Evolutionary conservation across 202 grass and related monocot species (phyloP).

Genomic region (Zoysia matrella): DNA sequence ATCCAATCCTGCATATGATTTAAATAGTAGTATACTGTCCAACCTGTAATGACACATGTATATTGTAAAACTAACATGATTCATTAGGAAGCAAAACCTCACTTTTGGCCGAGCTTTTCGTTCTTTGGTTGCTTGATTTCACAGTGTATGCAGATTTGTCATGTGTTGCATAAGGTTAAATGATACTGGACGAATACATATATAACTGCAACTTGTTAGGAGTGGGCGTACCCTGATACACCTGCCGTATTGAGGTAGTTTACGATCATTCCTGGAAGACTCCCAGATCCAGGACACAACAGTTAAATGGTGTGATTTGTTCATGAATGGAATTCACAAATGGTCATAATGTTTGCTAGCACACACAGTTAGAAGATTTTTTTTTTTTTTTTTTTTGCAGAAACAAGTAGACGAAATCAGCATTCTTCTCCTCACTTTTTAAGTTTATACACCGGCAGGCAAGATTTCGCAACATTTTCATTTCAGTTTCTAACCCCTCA

Average conservation of each 20-base stretch:
- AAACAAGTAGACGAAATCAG: too few species aligned
- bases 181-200: constrained; percentile 9
- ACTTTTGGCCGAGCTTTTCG: constrained; percentile 33
- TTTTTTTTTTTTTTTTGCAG: too few species aligned
- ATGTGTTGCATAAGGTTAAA: constrained; percentile 35
- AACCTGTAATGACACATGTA: too few species aligned
- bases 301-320: constrained; percentile 2
- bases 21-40: too few species aligned
- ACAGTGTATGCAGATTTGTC: constrained; percentile 31
- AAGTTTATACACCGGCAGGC: too few species aligned
- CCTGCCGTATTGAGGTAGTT: constrained; percentile 17
- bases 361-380: too few species aligned
- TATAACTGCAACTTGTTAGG: constrained; percentile 12
- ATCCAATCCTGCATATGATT: constrained; percentile 4
- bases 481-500: constrained; percentile 5
- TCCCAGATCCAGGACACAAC: background rate
- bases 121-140: constrained; percentile 43
- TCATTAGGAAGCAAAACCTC: constrained; percentile 46
- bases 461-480: background rate
- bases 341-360: too few species aligned
- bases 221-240: constrained; percentile 28
- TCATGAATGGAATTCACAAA: background rate
- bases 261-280: constrained; percentile 14
- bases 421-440: too few species aligned
- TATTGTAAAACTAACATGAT: constrained; percentile 40